Evolutionary conservation across 148 eudicot genomes (phyloP), one percentile per base, ranked within the genome.

Genomic region (Polygonum maritimum): DNA sequence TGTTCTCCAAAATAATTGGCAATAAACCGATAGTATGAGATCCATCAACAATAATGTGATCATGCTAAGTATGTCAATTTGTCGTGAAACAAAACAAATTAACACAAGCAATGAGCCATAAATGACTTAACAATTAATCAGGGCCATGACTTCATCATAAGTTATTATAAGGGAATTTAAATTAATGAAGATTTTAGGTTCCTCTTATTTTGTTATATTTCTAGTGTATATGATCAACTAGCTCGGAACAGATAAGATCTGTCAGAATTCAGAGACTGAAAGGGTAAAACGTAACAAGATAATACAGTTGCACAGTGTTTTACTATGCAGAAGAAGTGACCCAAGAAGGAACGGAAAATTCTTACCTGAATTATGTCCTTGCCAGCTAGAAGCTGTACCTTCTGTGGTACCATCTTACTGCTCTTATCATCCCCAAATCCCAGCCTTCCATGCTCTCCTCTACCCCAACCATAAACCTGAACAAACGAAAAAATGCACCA

Each of bases 381-480:
- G 71, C 83, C 97, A 5, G 78, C 97, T 19, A 92, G 92, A 84
- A 92, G 98, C 72, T 89, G 97, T 78, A 96, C 98, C 79, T 84
- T 89, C 76, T 96, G 99, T 38, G 99, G 98, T 65, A 91, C 87
- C 99, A 96, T 96, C 82, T 96, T 96, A 88, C 99, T 96, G 86
- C 98, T 96, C 83, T 96, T 96, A 82, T 96, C 99, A 84, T 96
- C 99, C 54, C 99, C 99, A 82, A 92, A 96, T 74, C 99, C 99
- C 71, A 96, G 93, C 80, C 99, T 90, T 58, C 99, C 99, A 74
- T 96, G 99, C 73, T 96, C 99, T 73, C 99, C 99, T 88, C 99
- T 92, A 54, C 99, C 99, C 99, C 99, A 96, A 18, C 98, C 94
- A 81, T 87, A 96, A 48, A 96, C 99, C 99, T 96, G 82, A 33